Evolutionary conservation across 768 basidiomycete species (phyloP), one percentile per base, ranked within the genome.

Genomic region (Boletus fagicola): DNA sequence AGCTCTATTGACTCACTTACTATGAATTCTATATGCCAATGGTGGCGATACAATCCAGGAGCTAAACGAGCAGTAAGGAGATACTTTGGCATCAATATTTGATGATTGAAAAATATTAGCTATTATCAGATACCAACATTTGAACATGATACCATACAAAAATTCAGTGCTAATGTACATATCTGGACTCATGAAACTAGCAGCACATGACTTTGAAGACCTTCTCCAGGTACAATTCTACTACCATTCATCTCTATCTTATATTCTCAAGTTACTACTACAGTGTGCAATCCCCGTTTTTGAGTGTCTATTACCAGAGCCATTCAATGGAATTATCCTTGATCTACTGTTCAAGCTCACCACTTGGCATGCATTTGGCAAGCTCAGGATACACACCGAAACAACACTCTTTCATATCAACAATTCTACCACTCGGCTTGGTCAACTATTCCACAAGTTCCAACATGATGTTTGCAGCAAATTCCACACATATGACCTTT

Each of bases 171-270:
- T 16, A 75, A 78, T 28, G 6, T 26, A 26, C 62, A 72, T 68
- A 0, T 72, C 74, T 0, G 69, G 59, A 4, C 55, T 78, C 44
- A 70, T 67, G 30, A 70, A 71, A 44, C 59, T 77, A 1, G 76
- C 73, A 0, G 77, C 73, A 0, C 57, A 63, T 1, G 72, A 78
- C 47, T 78, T 68, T 55, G 73, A 78, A 47, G 76, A 78, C 20
- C 59, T 78, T 0, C 57, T 78, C 0, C 76, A 77, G 62, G 59
- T 30, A 28, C 5, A 5, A 28, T 28, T 28, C 28, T 28, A 6
- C 28, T 28, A 28, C 28, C 28, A 6, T 28, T 28, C 28, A 28
- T 6, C 3, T 28, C 28, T 28, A 28, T 28, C 28, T 5, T 28
- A 28, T 28, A 28, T 28, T 28, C 28, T 28, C 28, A 28, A 28